Conservation (phyloP, 441 rosid genomes). For the Populus trichocarpa region DNA sequence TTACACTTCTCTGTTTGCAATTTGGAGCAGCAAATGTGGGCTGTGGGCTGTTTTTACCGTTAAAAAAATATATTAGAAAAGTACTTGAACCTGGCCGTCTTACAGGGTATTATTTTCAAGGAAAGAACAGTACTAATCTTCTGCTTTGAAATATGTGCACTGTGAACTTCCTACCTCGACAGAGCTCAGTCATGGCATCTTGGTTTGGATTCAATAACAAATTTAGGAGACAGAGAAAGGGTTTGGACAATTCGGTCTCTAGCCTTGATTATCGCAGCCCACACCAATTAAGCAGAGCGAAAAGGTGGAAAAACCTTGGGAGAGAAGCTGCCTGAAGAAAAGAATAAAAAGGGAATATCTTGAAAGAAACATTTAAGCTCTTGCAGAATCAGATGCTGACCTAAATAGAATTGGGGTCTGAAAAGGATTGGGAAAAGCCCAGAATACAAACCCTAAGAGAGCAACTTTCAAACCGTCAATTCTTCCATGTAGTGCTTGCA, state of each 20-base stretch:
- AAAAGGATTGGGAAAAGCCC: neutral
- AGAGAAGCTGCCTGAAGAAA: neutral
- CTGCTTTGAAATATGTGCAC: neutral
- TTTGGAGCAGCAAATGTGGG: conserved; percentile 6
- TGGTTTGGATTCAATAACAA: neutral
- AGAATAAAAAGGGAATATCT: conserved; percentile 13
- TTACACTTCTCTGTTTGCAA: conserved; percentile 20
- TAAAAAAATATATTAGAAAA: no score
- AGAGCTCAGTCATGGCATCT: neutral
- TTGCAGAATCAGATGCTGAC: conserved; percentile 30
- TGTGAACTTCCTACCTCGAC: neutral
- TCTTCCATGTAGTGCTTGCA: neutral
- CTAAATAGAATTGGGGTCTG: neutral
- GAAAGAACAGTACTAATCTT: neutral
- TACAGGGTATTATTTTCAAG: neutral
- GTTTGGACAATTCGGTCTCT: neutral
- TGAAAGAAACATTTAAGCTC: conserved; percentile 16
- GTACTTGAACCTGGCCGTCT: neutral
- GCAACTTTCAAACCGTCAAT: neutral
- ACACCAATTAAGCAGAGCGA: neutral
- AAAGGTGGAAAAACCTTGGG: neutral
- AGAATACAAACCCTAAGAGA: neutral
- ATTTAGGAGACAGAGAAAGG: neutral
- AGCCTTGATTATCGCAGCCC: neutral
- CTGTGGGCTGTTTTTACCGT: neutral